Evolutionary conservation across 371 early-diverging fungal genomes (phyloP), one percentile per base, ranked within the genome.

Genomic region (Phascolomyces articulosus): DNA sequence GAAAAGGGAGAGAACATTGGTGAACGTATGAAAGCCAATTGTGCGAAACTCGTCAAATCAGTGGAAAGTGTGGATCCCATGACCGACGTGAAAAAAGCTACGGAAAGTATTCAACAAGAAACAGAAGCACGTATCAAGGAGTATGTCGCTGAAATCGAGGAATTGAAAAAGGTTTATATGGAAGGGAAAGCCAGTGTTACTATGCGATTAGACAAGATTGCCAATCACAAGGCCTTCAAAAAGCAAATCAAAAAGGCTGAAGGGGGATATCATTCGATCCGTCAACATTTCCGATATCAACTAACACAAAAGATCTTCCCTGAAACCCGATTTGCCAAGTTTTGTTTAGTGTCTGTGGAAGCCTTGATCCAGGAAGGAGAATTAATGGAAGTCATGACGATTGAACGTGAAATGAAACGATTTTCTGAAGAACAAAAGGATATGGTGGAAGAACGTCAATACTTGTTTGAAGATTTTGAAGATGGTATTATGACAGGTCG

Each of bases 281-380:
- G 71, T 4, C 71, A 67, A 16, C 49, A 60, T 20, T 67, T 66
- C 44, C 44, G 48, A 13, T 55, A 58, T 9, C 67, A 67, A 28
- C 26, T 71, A 27, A 57, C 54, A 2, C 56, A 57, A 23, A 73
- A 67, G 60, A 66, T 73, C 47, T 69, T 73, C 24, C 70, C 73
- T 3, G 73, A 69, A 24, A 61, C 47, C 8, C n/a, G 61, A 21
- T 69, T 69, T 44, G 26, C 55, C 41, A 57, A 60, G 41, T 51
- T 64, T 44, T 49, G 55, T 16, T 66, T 85, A 2, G 79, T 80
- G 60, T 84, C 82, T 18, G 65, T 89, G 26, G 87, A 86, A 31
- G 79, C 86, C 26, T 66, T 90, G 63, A 86, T 90, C 81, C 84
- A 83, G 24, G 91, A 90, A 67, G 91, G 87, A 9, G 88, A 90